Evolutionary conservation across 495 filamentous ascomycete species (phyloP).

Genomic region (Trichoderma asperelloides): DNA sequence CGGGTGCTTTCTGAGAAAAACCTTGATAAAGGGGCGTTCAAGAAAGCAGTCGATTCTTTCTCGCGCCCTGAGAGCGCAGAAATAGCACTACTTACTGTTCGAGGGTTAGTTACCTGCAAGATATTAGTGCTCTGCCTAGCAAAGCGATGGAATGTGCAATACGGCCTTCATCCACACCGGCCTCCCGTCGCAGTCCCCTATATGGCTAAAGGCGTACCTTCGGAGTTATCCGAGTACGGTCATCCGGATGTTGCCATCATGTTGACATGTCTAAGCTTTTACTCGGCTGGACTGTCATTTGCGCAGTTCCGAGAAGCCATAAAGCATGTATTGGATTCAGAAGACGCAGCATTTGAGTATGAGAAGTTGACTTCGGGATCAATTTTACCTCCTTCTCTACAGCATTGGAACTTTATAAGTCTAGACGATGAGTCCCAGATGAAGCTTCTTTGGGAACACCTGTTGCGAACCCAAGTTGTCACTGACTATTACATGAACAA

Average conservation of each 20-base stretch:
- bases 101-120: background rate
- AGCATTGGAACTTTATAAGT: slow-evolving; percentile 48
- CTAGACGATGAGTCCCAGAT: slow-evolving; percentile 41
- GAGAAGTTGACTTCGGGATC: slow-evolving; percentile 39
- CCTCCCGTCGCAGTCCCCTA: slow-evolving; percentile 60
- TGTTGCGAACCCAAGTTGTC: slow-evolving; percentile 35
- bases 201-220: slow-evolving; percentile 55
- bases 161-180: slow-evolving; percentile 45
- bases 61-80: slow-evolving; percentile 19
- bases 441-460: slow-evolving; percentile 38
- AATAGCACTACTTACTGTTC: slow-evolving; percentile 37
- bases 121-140: background rate
- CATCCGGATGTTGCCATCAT: slow-evolving; percentile 63
- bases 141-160: slow-evolving; percentile 62
- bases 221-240: slow-evolving; percentile 58
- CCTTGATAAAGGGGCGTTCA: slow-evolving; percentile 12
- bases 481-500: slow-evolving; percentile 56
- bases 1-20: slow-evolving; percentile 21
- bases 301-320: slow-evolving; percentile 44
- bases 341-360: slow-evolving; percentile 49
- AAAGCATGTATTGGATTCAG: slow-evolving; percentile 39
- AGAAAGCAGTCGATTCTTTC: slow-evolving; percentile 17
- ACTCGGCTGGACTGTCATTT: slow-evolving; percentile 52
- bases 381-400: slow-evolving; percentile 30
- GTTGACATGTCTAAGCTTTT: slow-evolving; percentile 59